Base-by-base conservation (phyloP, 2,329 filamentous ascomycete genomes). In the Aspergillus transmontanensis region DNA sequence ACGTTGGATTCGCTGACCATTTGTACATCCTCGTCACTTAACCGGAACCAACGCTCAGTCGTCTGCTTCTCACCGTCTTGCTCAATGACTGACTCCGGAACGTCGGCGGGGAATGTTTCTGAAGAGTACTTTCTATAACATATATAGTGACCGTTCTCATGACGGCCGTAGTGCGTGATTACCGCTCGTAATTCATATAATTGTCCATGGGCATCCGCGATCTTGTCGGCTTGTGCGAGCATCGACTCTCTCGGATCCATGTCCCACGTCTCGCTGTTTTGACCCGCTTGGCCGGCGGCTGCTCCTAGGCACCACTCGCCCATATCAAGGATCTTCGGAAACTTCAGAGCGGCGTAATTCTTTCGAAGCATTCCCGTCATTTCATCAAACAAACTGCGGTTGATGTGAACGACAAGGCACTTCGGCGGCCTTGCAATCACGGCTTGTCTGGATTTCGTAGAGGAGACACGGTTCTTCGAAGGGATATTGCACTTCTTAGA, bases 61-160 rank as follows among this genome's bases (percentile, higher is more conserved):
- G 69, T 74, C 41, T 78, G 74, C 61, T 76, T 72, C 19, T 75
- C 72, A 19, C 71, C 71, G 57, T 76, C 71, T 7, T 71, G 72
- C 34, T 77, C 73, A 2, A 77, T 57, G 16, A 77, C 68, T 23
- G 71, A 67, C 41, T 76, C 73, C 10, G 74, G 71, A 10, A 76
- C 69, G 43, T 71, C 64, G 4, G 69, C 72, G 6, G 78, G 75
- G 50, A 80, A 79, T 9, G 64, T 65, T 1, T 75, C 68, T 4
- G 72, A 70, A 1, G 86, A 83, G 71, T 92, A 89, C 71, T 90
- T 91, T 58, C 92, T 86, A 76, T 95, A 97, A 75, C 93, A 96
- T 45, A 97, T 89, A 71, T 99, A 98, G 79, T 99, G 95, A 0
- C 95, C 95, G 71, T 96, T 97, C 66, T 97, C 93, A 75, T 98